Evolutionary conservation across 202 grass and related monocot genomes (phyloP).

Genomic region (Saccharum hybrid): DNA sequence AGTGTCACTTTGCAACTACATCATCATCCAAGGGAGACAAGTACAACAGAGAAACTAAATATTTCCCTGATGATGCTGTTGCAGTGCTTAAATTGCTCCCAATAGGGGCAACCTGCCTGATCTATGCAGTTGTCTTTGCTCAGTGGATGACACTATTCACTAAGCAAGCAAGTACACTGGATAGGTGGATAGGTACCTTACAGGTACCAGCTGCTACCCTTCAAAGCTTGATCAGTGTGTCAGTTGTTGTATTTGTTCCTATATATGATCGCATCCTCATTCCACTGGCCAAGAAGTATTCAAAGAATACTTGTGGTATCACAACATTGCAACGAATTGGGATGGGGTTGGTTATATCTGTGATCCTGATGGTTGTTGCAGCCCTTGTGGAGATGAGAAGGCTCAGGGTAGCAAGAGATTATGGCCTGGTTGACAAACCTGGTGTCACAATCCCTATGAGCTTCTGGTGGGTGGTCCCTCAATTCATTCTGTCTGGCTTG

Average conservation of each 20-base stretch:
- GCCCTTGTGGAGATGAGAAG: constrained; percentile 82
- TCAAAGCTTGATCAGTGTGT: constrained; percentile 54
- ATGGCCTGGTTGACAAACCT: constrained; percentile 63
- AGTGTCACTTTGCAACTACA: constrained; percentile 10
- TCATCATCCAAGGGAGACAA: constrained; percentile 24
- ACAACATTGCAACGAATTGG: constrained; percentile 72
- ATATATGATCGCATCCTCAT: constrained; percentile 71
- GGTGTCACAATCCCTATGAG: constrained; percentile 66
- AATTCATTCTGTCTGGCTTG: constrained; percentile 57
- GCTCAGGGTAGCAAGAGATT: constrained; percentile 54
- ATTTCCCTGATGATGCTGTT: constrained; percentile 37
- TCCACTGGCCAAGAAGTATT: constrained; percentile 54
- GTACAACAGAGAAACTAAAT: background rate
- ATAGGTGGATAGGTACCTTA: constrained; percentile 60
- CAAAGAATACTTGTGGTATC: constrained; percentile 53
- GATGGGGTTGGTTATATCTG: constrained; percentile 56
- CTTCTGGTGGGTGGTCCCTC: constrained; percentile 77
- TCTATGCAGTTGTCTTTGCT: constrained; percentile 71
- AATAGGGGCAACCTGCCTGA: constrained; percentile 56
- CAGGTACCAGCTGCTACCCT: constrained; percentile 60
- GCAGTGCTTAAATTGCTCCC: constrained; percentile 60
- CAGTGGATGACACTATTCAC: constrained; percentile 69
- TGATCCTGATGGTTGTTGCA: constrained; percentile 55
- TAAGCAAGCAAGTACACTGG: constrained; percentile 74
- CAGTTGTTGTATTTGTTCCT: constrained; percentile 49